These are phyloP conservation scores for Sparassis latifolia DNA, from an alignment of 1,284 basidiomycete genomes.

Conservation along the genomic window DNA sequence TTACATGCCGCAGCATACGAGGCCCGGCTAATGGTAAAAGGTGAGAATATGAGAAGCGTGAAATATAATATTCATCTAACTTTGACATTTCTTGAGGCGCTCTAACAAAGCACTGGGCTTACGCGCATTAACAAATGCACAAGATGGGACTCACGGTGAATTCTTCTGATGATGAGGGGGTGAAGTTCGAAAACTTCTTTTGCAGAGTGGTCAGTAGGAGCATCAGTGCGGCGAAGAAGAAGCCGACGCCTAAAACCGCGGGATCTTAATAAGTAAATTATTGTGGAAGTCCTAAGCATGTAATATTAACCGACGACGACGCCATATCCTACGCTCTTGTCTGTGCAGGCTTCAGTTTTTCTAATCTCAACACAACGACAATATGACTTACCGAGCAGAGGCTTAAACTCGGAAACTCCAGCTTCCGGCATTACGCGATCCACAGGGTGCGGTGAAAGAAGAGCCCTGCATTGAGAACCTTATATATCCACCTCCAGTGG, in stretches of 20 bases:
- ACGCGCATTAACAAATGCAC: background rate
- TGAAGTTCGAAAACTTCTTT: constrained; percentile 40
- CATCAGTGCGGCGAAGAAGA: constrained; percentile 45
- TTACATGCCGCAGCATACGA: constrained; percentile 57
- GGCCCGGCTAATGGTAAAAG: constrained; percentile 41
- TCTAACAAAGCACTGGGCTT: constrained; percentile 15
- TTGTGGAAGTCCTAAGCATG: background rate
- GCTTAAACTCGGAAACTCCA: constrained; percentile 21
- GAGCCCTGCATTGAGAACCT: too few relatives aligned
- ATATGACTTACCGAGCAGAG: constrained; percentile 19
- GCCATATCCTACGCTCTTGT: constrained; percentile 42
- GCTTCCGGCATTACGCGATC: constrained; percentile 3
- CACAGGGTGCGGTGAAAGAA: too few relatives aligned
- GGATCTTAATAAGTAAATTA: background rate
- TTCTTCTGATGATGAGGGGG: constrained; percentile 46
- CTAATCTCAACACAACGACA: background rate
- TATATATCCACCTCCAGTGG: too few relatives aligned
- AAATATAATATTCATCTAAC: constrained; percentile 14
- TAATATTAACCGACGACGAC: constrained; percentile 36
- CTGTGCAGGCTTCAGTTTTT: constrained; percentile 16
- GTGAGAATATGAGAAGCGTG: constrained; percentile 5
- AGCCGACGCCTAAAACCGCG: constrained; percentile 35
- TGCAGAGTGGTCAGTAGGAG: constrained; percentile 37
- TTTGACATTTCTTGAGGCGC: constrained; percentile 43
- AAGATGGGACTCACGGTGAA: constrained; percentile 34